Evolutionary conservation across 192 early-diverging fungal species (phyloP).

Genomic region (Rhizophagus sp.): DNA sequence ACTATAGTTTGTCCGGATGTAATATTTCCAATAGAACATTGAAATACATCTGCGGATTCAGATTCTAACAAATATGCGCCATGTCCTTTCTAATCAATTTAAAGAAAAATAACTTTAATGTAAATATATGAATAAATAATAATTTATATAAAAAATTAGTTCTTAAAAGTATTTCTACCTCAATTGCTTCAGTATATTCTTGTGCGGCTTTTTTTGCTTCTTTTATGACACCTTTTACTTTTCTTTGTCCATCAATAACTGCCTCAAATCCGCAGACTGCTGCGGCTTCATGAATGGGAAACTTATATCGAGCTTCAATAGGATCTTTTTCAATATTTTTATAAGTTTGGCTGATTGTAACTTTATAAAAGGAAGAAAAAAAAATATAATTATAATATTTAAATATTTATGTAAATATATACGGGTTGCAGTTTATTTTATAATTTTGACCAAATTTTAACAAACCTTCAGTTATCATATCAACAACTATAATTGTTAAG

Average conservation of each 20-base stretch:
- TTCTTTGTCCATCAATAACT: constrained; percentile 14
- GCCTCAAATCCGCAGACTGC: constrained; percentile 25
- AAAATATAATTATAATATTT: not conserved
- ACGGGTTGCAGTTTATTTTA: not conserved
- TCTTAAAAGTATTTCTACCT: not conserved
- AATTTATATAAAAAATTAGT: not conserved
- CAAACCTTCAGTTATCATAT: constrained; percentile 31
- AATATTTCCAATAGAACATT: constrained; percentile 52
- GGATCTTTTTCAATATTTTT: constrained; percentile 9
- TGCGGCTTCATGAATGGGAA: constrained; percentile 17
- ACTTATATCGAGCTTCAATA: constrained; percentile 22
- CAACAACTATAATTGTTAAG: constrained; percentile 21
- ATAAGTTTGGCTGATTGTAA: constrained; percentile 20
- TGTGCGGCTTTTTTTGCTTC: constrained; percentile 8
- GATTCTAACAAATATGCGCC: constrained; percentile 23
- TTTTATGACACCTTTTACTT: constrained; percentile 25
- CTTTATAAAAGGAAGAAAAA: not conserved
- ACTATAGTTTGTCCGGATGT: constrained; percentile 34
- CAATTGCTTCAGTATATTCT: constrained; percentile 11
- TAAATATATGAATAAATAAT: not conserved
- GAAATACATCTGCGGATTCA: constrained; percentile 43
- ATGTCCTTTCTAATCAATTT: not conserved
- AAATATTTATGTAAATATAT: too few species aligned
- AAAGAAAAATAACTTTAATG: not conserved
- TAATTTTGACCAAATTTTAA: not conserved